Base-by-base conservation (phyloP, 768 basidiomycete genomes). In the Kwoniella dendrophila region DNA sequence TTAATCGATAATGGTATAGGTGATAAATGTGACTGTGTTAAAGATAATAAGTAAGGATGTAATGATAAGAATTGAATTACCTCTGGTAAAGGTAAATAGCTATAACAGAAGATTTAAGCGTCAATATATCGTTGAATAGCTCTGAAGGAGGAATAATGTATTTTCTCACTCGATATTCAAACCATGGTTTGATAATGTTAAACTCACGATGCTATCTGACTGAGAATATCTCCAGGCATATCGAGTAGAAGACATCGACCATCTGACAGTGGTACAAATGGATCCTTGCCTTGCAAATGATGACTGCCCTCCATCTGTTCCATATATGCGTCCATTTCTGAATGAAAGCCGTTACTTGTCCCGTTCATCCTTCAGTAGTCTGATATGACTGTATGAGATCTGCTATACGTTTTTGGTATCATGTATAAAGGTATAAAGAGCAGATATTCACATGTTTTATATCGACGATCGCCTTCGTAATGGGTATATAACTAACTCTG, bases 171-270 rank as follows among this genome's bases (percentile, higher is more conserved):
- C n/a, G n/a, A n/a, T n/a, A n/a, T n/a, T n/a, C n/a, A n/a, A n/a
- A n/a, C n/a, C n/a, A n/a, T n/a, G n/a, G n/a, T n/a, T n/a, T n/a
- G n/a, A n/a, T n/a, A n/a, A 14, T 44, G n/a, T 38, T 8, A 20
- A 10, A 65, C 74, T 54, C 49, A 76, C 74, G 66, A 55, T n/a
- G 70, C 70, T 38, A 76, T 76, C 38, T 76, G 74, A 54, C 64
- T 64, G 3, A 72, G 63, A 12, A 76, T 59, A 56, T 76, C 74
- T 16, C 45, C 62, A n/a, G 74, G 74, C n/a, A 75, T 63, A 33
- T 73, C 70, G 7, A 73, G 61, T 0, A 75, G 58, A 11, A 16
- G 32, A 16, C 59, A 48, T 51, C 41, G 16, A 14, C 56, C 56
- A 38, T 40, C 24, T 16, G 51, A 11, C 36, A 56, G 62, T 27